Evolutionary conservation across 1,284 basidiomycete genomes (phyloP).

Genomic region (Macrocystidia cucumis): DNA sequence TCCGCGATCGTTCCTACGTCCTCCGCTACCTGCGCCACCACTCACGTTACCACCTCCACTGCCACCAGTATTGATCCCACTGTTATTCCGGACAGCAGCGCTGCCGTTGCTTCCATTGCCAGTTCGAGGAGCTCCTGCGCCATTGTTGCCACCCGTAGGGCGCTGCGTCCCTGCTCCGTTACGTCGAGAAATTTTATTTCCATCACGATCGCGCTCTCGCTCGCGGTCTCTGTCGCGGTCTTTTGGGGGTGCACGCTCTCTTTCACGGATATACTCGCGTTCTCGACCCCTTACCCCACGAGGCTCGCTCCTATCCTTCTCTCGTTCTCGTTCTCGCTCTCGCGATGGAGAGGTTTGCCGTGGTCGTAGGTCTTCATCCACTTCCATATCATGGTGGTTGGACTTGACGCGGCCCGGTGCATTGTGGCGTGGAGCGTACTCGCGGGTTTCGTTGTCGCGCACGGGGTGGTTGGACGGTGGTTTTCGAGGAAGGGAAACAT

Average conservation of each 20-base stretch:
- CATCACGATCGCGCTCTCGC: constrained; percentile 22
- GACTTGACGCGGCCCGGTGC: constrained; percentile 25
- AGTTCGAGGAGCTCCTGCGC: too few relatives aligned
- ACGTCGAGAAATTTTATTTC: constrained; percentile 23
- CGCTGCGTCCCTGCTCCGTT: too few relatives aligned
- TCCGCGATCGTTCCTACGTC: constrained; percentile 13
- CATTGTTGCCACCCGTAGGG: too few relatives aligned
- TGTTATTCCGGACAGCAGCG: too few relatives aligned
- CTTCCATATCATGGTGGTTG: constrained; percentile 43
- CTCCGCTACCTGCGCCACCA: constrained; percentile 11
- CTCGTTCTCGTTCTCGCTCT: constrained; percentile 28
- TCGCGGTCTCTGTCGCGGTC: constrained; percentile 28
- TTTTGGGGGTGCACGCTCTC: not conserved
- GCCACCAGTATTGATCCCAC: constrained; percentile 20
- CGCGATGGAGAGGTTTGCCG: constrained; percentile 27
- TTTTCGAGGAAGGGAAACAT: constrained; percentile 24
- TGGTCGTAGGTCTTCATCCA: constrained; percentile 42
- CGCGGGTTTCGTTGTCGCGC: constrained; percentile 14
- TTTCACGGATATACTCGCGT: too few relatives aligned
- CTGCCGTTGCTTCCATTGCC: too few relatives aligned
- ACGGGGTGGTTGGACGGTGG: constrained; percentile 12
- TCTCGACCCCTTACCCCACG: too few relatives aligned
- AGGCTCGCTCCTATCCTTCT: too few relatives aligned
- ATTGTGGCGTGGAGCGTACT: constrained; percentile 28
- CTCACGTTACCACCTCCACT: constrained; percentile 19